Evolutionary conservation across 129 eudicot genomes (phyloP), one percentile per base, ranked within the genome.

Genomic region (sunflower (Helianthus annuus)): DNA sequence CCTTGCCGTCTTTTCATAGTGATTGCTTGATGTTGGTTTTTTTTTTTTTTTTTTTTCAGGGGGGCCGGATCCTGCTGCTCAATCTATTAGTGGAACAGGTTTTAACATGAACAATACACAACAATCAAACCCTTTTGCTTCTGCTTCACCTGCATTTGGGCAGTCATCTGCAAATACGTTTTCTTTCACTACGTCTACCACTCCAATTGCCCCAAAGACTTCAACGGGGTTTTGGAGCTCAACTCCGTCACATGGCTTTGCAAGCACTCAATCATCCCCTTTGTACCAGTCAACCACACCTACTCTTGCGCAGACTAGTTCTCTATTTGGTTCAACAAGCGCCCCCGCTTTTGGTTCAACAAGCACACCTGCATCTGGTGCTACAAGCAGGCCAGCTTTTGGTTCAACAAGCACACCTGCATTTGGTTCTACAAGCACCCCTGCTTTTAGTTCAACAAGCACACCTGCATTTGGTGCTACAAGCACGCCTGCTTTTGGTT

Each of bases 11-110:
- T 48, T 32, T 32, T 48, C 24, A 0, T 54, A 38, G 22, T 27
- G 38, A 24, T 2, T 34, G 44, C 59, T 61, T 58, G 62, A 69
- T 59, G 9, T 45, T 13, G 64, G 8, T 24, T 68, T 22, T 24
- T 51, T 42, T 53, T 40, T 45, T 13, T 68, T 11, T 24, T 68
- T 22, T 24, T 51, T 42, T 53, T 40, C 82, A 93, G 96, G 97
- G 48, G 99, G 94, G 9, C 94, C 91, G 15, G 78, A 80, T 83
- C 85, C 96, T 74, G 94, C 96, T 56, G 86, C 75, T 65, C 97
- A 87, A 83, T 65, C 97, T 46, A 71, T 91, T 49, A 62, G 75
- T 66, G 85, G 81, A 55, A 70, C 69, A 77, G 83, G 90, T 15
- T 90, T 90, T 81, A 85, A 84, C 67, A 67, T 77, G 24, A 46